Evolutionary conservation across 2,329 filamentous ascomycete species (phyloP), one percentile per base, ranked within the genome.

Genomic region (Akanthomyces uredinophilus): DNA sequence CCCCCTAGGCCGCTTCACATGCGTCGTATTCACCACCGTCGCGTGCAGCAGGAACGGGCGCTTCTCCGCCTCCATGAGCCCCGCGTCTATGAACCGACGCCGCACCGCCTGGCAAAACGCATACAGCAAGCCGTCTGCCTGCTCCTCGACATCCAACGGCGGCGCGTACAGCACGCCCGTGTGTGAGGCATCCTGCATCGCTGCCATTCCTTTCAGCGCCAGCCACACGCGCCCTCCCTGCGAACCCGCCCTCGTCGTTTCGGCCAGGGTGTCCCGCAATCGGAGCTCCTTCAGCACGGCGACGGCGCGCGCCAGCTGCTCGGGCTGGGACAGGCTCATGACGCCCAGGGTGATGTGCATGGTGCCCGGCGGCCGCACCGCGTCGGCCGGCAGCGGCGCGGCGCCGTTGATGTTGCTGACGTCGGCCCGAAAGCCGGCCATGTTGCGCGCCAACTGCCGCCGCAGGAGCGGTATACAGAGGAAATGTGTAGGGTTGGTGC

Each of bases 331-430:
- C 11, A 96, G 81, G 66, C 83, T 88, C 89, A 97, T 93, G 1
- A 96, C 90, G 0, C 92, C 93, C 0, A 97, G 80, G 0, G 93
- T 97, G 3, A 96, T 78, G 74, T 98, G 94, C 53, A 97, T 75
- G 1, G 92, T 92, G 0, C 91, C 90, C 0, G 91, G 75, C 0
- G 92, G 92, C 32, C 92, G 81, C 56, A 96, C 77, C 1, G 92
- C 91, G 60, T 82, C 82, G 37, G 78, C 72, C 0, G 90, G 89
- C 11, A 94, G 76, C 20, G 56, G 56, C 6, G 78, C 78, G 64
- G 77, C 74, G 65, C 77, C 73, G 62, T 75, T 69, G 57, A 75
- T 67, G 62, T 72, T 74, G 1, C 78, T 79, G 39, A 88, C 81
- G 65, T 88, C 83, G 32, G 82, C 75, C 62, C 78, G 80, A 71